phyloP scores from a whole-genome alignment of 371 early-diverging fungal genomes.

The Haplosporangium sp. region DNA sequence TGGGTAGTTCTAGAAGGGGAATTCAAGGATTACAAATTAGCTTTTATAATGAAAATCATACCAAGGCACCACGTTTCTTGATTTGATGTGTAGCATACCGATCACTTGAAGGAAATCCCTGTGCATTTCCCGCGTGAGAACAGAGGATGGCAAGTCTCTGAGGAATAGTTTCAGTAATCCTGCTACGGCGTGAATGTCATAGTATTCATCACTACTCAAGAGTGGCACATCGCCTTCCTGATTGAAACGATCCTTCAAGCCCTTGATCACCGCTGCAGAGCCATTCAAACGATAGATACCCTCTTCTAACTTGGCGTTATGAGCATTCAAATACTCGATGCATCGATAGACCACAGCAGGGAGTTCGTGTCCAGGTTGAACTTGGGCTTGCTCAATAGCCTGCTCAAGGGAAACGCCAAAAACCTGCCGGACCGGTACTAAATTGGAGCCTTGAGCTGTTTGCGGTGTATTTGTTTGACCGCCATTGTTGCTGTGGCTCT shows the following conservation, averaged over 20 bases:
- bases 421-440: slow-evolving; percentile 61
- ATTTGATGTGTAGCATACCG: slow-evolving; percentile 57
- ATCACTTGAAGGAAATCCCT: slow-evolving; percentile 83
- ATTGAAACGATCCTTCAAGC: slow-evolving; percentile 86
- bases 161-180: slow-evolving; percentile 94
- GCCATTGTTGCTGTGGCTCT: slow-evolving; percentile 15
- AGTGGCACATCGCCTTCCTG: slow-evolving; percentile 62
- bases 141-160: slow-evolving; percentile 87
- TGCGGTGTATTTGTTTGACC: slow-evolving; percentile 9
- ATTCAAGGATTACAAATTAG: neutral
- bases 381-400: slow-evolving; percentile 69
- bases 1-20: slow-evolving; percentile 67
- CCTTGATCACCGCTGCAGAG: slow-evolving; percentile 74
- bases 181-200: slow-evolving; percentile 93
- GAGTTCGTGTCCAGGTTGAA: slow-evolving; percentile 80
- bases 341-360: slow-evolving; percentile 95
- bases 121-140: slow-evolving; percentile 84
- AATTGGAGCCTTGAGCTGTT: slow-evolving; percentile 8
- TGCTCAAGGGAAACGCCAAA: slow-evolving; percentile 81
- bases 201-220: slow-evolving; percentile 59
- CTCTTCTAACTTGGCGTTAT: slow-evolving; percentile 87
- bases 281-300: slow-evolving; percentile 96
- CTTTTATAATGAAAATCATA: neutral
- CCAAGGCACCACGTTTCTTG: neutral
- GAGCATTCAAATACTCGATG: slow-evolving; percentile 93